These are phyloP conservation scores for Clonostachys sp. DNA, from an alignment of 2,329 filamentous ascomycete genomes.

Conservation along the genomic window DNA sequence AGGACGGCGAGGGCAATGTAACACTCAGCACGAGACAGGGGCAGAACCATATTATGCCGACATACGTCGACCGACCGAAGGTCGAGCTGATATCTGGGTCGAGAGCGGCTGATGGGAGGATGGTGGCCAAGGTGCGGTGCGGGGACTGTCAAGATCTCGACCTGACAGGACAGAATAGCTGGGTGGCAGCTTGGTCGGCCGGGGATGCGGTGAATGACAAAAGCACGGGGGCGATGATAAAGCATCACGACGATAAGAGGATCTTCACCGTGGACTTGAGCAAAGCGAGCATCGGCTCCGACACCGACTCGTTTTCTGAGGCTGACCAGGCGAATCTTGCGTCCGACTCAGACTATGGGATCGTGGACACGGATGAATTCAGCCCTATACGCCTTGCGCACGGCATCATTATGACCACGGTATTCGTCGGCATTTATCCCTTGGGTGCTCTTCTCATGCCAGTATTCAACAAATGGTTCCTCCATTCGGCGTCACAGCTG, in stretches of 20 bases:
- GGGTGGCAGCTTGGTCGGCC: slow-evolving; percentile 51
- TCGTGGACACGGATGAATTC: slow-evolving; percentile 2
- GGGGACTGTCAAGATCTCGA: slow-evolving; percentile 36
- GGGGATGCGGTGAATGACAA: slow-evolving; percentile 34
- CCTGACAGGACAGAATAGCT: slow-evolving; percentile 32
- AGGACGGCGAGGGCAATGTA: slow-evolving; percentile 52
- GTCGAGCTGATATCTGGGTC: slow-evolving; percentile 47
- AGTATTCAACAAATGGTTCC: slow-evolving; percentile 47
- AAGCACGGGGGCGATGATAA: too few relatives aligned
- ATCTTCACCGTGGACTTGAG: slow-evolving; percentile 44
- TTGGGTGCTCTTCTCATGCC: slow-evolving; percentile 58
- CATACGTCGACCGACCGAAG: slow-evolving; percentile 33
- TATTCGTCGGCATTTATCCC: slow-evolving; percentile 55
- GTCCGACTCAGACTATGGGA: slow-evolving; percentile 1
- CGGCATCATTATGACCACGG: slow-evolving; percentile 56
- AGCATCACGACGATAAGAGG: slow-evolving; percentile 35
- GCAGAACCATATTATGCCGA: slow-evolving; percentile 40
- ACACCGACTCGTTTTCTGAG: slow-evolving; percentile 46
- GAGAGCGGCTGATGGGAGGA: slow-evolving; percentile 43
- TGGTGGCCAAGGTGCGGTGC: slow-evolving; percentile 57
- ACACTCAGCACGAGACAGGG: slow-evolving; percentile 55
- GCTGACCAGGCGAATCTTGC: slow-evolving; percentile 4
- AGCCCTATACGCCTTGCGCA: slow-evolving; percentile 36
- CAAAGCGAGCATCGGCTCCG: slow-evolving; percentile 35
- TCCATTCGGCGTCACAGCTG: slow-evolving; percentile 54